Evolutionary conservation across 306 rosid species (phyloP).

Genomic region (Quercus berberidifolia): DNA sequence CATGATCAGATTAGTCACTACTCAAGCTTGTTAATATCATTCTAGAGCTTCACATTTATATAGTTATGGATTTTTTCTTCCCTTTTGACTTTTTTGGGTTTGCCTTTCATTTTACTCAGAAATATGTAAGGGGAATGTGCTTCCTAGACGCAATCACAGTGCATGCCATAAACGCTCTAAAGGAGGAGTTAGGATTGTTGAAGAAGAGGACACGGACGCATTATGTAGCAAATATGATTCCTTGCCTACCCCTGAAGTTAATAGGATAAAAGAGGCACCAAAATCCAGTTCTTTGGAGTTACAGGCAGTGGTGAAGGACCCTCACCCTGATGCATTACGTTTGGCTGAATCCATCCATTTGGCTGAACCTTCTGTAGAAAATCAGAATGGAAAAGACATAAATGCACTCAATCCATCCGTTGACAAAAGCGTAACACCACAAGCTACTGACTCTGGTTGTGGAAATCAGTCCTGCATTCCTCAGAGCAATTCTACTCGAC

Average conservation of each 20-base stretch:
- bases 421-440: conserved; percentile 26
- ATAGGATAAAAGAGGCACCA: conserved; percentile 52
- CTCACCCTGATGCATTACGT: conserved; percentile 65
- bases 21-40: background rate
- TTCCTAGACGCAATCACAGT: conserved; percentile 34
- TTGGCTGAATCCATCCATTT: conserved; percentile 47
- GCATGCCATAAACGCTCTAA: conserved; percentile 30
- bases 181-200: conserved; percentile 52
- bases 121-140: conserved; percentile 16
- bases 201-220: conserved; percentile 23
- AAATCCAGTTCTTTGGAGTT: conserved; percentile 56
- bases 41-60: background rate
- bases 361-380: conserved; percentile 34
- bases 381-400: conserved; percentile 13
- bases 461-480: conserved; percentile 27
- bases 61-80: background rate
- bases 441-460: conserved; percentile 24
- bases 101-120: conserved; percentile 18
- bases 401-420: conserved; percentile 26
- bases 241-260: conserved; percentile 38
- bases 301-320: conserved; percentile 57
- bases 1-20: background rate
- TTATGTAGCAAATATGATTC: conserved; percentile 10
- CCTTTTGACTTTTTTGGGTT: background rate
- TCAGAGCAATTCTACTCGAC: conserved; percentile 21